Conservation (phyloP, 2,329 filamentous ascomycete species). For the Phyllosticta capitalensis region DNA sequence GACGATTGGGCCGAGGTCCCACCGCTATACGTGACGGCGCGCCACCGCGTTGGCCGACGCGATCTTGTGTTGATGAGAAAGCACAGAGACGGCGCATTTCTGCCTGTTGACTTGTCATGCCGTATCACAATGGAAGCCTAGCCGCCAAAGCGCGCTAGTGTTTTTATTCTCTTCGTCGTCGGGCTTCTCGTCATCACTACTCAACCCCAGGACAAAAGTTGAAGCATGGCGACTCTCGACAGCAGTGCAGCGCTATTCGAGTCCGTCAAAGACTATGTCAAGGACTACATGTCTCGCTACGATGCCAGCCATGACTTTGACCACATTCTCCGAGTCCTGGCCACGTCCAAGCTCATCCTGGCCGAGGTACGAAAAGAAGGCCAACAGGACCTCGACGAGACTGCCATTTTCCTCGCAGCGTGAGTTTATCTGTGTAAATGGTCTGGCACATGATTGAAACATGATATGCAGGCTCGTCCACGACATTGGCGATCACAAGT, state of each 20-base stretch:
- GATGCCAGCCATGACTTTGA: constrained; percentile 72
- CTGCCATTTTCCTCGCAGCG: constrained; percentile 57
- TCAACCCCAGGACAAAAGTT: too few relatives aligned
- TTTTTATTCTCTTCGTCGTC: neutral
- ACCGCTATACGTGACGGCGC: constrained; percentile 1
- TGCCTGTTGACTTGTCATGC: neutral
- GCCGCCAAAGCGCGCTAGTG: neutral
- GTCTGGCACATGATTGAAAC: constrained; percentile 15
- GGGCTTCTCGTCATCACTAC: neutral
- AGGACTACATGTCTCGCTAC: constrained; percentile 27
- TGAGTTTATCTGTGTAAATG: constrained; percentile 12
- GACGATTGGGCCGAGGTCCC: constrained; percentile 7
- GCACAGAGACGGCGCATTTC: neutral
- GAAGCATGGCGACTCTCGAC: neutral
- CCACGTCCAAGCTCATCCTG: constrained; percentile 60
- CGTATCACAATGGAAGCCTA: neutral
- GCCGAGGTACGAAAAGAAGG: constrained; percentile 34
- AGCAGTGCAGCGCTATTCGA: constrained; percentile 19
- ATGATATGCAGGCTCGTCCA: constrained; percentile 50
- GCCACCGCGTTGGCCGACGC: neutral
- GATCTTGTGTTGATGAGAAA: neutral
- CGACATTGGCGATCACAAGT: constrained; percentile 83
- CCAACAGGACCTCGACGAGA: constrained; percentile 36
- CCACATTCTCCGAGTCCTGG: constrained; percentile 71
- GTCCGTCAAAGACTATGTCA: constrained; percentile 23